A percentile compares a stretch with the other conserved stretches of the same genome.
Conservation (phyloP, 345 rosid species). For the Populus nigra region DNA sequence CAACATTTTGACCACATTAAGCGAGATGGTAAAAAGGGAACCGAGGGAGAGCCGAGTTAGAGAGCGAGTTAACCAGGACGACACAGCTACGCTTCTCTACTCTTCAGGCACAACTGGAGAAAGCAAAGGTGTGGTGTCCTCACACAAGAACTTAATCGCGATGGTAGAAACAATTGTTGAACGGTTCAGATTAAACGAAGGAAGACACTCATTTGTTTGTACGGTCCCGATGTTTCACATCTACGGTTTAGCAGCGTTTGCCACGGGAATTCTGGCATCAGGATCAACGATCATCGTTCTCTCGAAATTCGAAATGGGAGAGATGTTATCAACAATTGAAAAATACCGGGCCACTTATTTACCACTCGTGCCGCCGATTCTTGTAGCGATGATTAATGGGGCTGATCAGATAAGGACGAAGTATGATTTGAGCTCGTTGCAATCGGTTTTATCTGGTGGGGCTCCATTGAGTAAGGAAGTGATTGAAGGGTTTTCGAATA, state of each 20-base stretch:
- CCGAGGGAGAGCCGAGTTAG: slow-evolving; percentile 39
- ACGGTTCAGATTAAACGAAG: slow-evolving; percentile 32
- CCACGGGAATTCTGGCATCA: slow-evolving; percentile 54
- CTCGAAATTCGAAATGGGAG: slow-evolving; percentile 66
- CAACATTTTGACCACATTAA: slow-evolving; percentile 42
- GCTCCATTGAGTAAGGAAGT: slow-evolving; percentile 81
- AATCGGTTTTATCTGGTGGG: slow-evolving; percentile 55
- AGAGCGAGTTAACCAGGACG: slow-evolving; percentile 63
- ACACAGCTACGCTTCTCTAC: slow-evolving; percentile 79
- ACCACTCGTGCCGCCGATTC: slow-evolving; percentile 61
- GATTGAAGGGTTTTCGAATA: slow-evolving; percentile 56
- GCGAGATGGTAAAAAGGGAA: slow-evolving; percentile 46
- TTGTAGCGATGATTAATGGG: slow-evolving; percentile 54
- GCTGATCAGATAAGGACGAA: slow-evolving; percentile 46
- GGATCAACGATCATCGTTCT: slow-evolving; percentile 71
- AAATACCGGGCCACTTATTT: slow-evolving; percentile 52
- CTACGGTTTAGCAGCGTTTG: slow-evolving; percentile 71
- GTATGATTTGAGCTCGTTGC: slow-evolving; percentile 64
- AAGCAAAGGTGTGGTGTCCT: slow-evolving; percentile 80
- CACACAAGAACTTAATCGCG: slow-evolving; percentile 68
- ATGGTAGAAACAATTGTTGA: slow-evolving; percentile 44
- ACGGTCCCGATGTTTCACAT: slow-evolving; percentile 92
- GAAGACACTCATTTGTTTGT: slow-evolving; percentile 56
- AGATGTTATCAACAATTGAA: slow-evolving; percentile 60
- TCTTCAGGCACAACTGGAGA: slow-evolving; percentile 92